Conservation (phyloP, 768 basidiomycete genomes). For the Macrolepiota fuliginosa region DNA sequence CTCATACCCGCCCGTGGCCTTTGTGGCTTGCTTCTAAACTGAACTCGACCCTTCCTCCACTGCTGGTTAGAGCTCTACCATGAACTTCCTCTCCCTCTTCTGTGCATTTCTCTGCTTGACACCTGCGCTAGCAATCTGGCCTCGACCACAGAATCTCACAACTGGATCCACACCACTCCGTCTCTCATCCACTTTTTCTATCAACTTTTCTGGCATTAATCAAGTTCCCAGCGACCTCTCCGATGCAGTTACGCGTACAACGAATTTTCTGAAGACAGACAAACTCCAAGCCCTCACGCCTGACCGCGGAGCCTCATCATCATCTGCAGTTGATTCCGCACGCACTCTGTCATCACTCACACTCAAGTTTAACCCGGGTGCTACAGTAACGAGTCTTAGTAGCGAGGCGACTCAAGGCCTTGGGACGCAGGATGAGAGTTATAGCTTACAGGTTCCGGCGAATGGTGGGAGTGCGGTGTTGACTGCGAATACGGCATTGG, state of each 20-base stretch:
- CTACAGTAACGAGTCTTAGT: slow-evolving; percentile 41
- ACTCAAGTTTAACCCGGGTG: slow-evolving; percentile 33
- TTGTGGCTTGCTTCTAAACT: background rate
- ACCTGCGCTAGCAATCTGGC: slow-evolving; percentile 37
- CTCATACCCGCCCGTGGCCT: background rate
- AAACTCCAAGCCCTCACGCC: slow-evolving; percentile 57
- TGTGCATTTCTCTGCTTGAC: slow-evolving; percentile 8
- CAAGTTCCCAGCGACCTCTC: slow-evolving; percentile 53
- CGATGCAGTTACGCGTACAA: slow-evolving; percentile 54
- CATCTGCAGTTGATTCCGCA: slow-evolving; percentile 33
- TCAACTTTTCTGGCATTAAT: slow-evolving; percentile 32
- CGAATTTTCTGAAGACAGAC: slow-evolving; percentile 43
- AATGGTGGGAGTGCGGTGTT: slow-evolving; percentile 55
- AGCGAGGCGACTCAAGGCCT: slow-evolving; percentile 50
- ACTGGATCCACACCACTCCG: slow-evolving; percentile 41
- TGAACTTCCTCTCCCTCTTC: slow-evolving; percentile 4
- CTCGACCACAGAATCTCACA: slow-evolving; percentile 43
- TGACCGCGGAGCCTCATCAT: slow-evolving; percentile 54
- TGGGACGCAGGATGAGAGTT: slow-evolving; percentile 53
- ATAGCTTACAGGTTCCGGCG: slow-evolving; percentile 52
- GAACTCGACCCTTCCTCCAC: background rate
- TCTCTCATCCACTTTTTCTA: slow-evolving; percentile 50
- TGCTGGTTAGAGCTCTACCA: background rate
- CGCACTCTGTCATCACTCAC: slow-evolving; percentile 39
- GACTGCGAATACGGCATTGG: slow-evolving; percentile 61